These are phyloP conservation scores for Prunus padus DNA, from an alignment of 306 rosid genomes.

Conservation along the genomic window DNA sequence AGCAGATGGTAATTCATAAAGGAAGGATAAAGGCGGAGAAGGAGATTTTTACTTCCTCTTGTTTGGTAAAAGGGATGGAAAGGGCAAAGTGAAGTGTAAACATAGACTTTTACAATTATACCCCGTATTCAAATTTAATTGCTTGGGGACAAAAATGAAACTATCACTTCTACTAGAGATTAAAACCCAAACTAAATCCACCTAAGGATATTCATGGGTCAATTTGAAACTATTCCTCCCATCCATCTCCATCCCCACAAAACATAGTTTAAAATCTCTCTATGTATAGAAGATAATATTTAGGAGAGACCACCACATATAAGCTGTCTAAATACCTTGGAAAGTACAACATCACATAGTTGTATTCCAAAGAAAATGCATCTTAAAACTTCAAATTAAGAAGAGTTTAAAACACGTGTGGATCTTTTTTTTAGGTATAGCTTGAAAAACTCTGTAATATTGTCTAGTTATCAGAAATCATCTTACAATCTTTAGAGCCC, in stretches of 20 bases:
- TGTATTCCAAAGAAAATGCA: neutral
- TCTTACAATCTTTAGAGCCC: too few species aligned
- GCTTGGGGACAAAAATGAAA: neutral
- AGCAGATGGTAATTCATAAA: too few species aligned
- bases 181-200: neutral
- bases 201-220: neutral
- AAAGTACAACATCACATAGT: neutral
- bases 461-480: too few species aligned
- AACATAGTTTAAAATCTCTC: neutral
- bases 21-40: neutral
- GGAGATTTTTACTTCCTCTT: neutral
- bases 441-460: too few species aligned
- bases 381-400: too few species aligned
- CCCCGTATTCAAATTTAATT: neutral
- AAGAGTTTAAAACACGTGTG: neutral
- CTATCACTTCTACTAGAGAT: neutral
- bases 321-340: neutral
- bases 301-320: neutral
- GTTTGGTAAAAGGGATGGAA: neutral
- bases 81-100: neutral
- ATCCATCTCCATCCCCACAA: neutral
- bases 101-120: neutral
- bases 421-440: neutral
- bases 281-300: neutral
- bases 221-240: neutral